Percentiles rank a stretch among this genome's conserved stretches.
phyloP scores from a whole-genome alignment of 441 rosid genomes.

The Populus trichocarpa region DNA sequence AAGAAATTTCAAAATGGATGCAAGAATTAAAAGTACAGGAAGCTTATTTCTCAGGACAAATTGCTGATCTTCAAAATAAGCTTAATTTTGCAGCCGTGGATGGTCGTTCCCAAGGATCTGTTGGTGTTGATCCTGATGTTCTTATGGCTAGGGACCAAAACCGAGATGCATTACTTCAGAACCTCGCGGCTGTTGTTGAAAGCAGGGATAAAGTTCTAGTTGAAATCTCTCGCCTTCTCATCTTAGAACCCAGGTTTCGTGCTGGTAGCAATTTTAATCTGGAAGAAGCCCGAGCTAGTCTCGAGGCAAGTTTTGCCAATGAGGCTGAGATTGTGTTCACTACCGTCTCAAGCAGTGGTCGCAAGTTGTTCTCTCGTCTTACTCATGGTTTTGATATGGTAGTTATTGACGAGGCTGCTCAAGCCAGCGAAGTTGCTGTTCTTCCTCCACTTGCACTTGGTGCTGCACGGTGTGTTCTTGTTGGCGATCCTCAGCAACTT shows the following conservation, averaged over 20 bases:
- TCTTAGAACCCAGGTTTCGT: slow-evolving; percentile 78
- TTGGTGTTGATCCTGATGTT: slow-evolving; percentile 95
- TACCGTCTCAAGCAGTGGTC: slow-evolving; percentile 98
- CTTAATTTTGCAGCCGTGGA: slow-evolving; percentile 74
- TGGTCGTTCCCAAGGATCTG: slow-evolving; percentile 91
- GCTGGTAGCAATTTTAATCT: slow-evolving; percentile 73
- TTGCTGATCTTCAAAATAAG: slow-evolving; percentile 71
- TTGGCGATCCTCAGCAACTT: slow-evolving; percentile 99
- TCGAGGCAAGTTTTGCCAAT: slow-evolving; percentile 98
- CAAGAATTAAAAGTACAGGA: slow-evolving; percentile 74
- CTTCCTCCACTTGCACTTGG: slow-evolving; percentile 99
- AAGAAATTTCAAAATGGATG: slow-evolving; percentile 86
- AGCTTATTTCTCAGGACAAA: slow-evolving; percentile 73
- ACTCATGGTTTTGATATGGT: slow-evolving; percentile 99
- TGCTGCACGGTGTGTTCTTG: slow-evolving; percentile 98
- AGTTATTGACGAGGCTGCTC: slow-evolving; percentile 99
- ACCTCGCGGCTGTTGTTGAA: slow-evolving; percentile 93
- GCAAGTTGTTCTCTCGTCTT: slow-evolving; percentile 93
- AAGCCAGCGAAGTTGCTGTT: slow-evolving; percentile 95
- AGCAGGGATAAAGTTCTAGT: slow-evolving; percentile 89
- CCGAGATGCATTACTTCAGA: slow-evolving; percentile 81
- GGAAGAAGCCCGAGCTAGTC: slow-evolving; percentile 96
- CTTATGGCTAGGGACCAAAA: slow-evolving; percentile 90
- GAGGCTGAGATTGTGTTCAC: slow-evolving; percentile 99
- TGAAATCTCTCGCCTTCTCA: slow-evolving; percentile 96